Conservation (phyloP, 2,329 filamentous ascomycete species). For the Coccinonectria pachysandricola region DNA sequence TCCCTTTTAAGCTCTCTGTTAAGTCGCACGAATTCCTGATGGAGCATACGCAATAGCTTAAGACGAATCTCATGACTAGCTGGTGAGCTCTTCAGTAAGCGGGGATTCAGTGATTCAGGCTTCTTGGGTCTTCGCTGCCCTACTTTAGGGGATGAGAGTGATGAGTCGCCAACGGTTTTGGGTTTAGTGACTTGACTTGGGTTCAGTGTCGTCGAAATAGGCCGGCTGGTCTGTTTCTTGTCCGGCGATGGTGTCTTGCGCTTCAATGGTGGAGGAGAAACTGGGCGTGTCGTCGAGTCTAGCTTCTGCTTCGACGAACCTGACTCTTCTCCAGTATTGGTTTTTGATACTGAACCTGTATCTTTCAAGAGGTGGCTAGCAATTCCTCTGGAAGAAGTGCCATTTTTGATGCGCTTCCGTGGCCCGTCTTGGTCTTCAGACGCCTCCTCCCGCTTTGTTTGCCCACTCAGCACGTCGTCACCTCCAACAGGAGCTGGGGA, state of each 20-base stretch:
- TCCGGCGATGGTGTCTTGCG: constrained; percentile 9
- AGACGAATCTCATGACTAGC: constrained; percentile 46
- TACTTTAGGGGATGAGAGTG: constrained; percentile 7
- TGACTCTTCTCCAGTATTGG: background rate
- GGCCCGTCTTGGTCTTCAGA: constrained; percentile 18
- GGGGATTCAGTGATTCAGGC: constrained; percentile 54
- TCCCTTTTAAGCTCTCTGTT: constrained; percentile 52
- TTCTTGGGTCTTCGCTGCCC: too few species aligned
- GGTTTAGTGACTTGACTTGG: constrained; percentile 3
- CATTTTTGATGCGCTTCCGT: constrained; percentile 22
- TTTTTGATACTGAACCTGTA: constrained; percentile 2
- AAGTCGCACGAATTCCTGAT: constrained; percentile 55
- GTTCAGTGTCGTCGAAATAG: constrained; percentile 4
- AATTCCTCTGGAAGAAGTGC: constrained; percentile 7
- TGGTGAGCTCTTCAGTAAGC: constrained; percentile 48
- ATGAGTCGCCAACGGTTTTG: too few species aligned
- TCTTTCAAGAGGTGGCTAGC: constrained; percentile 2
- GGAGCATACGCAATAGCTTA: constrained; percentile 50
- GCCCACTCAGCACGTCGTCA: constrained; percentile 1
- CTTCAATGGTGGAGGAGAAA: constrained; percentile 26
- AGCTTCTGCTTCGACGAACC: constrained; percentile 10
- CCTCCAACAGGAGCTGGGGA: constrained; percentile 9
- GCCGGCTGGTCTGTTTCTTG: constrained; percentile 3
- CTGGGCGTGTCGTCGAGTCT: constrained; percentile 18
- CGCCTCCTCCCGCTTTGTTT: constrained; percentile 3